phyloP scores from a whole-genome alignment of 2,329 filamentous ascomycete species.

The Diplodia mutila region DNA sequence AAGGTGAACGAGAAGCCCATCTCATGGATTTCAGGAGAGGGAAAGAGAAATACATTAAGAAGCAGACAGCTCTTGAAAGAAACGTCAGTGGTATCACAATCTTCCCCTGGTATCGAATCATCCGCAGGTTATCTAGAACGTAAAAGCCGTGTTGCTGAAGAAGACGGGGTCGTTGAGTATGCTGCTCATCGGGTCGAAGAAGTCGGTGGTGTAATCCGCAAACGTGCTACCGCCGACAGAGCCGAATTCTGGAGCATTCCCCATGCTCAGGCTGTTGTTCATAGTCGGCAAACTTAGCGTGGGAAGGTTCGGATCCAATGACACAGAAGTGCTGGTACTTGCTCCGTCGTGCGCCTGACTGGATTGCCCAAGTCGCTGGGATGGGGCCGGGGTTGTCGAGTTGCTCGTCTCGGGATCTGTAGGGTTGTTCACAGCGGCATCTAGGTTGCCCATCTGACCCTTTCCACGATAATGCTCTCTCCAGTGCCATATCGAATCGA shows the following conservation, averaged over 20 bases:
- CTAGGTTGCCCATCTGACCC: constrained; percentile 51
- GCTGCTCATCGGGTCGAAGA: constrained; percentile 27
- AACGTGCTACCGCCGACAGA: constrained; percentile 5
- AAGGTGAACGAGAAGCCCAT: not conserved
- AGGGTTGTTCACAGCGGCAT: constrained; percentile 76
- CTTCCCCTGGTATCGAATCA: not conserved
- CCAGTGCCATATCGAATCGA: constrained; percentile 86
- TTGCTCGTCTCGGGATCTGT: constrained; percentile 78
- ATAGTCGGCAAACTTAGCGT: constrained; percentile 24
- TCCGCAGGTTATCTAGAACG: constrained; percentile 2
- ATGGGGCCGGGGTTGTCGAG: constrained; percentile 62
- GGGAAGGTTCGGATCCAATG: constrained; percentile 23
- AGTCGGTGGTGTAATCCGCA: constrained; percentile 26
- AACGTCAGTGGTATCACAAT: constrained; percentile 14
- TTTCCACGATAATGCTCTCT: constrained; percentile 59
- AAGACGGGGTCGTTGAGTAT: constrained; percentile 26
- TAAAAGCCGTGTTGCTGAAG: constrained; percentile 22
- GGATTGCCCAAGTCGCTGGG: constrained; percentile 4
- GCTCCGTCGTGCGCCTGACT: not conserved
- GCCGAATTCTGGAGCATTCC: constrained; percentile 9
- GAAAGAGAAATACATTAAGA: not conserved
- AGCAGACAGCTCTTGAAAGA: not conserved
- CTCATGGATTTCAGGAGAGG: not conserved
- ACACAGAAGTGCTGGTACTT: constrained; percentile 14
- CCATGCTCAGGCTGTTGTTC: constrained; percentile 24